Evolutionary conservation across 2,329 filamentous ascomycete genomes (phyloP).

Genomic region (Aspergillus melleus): DNA sequence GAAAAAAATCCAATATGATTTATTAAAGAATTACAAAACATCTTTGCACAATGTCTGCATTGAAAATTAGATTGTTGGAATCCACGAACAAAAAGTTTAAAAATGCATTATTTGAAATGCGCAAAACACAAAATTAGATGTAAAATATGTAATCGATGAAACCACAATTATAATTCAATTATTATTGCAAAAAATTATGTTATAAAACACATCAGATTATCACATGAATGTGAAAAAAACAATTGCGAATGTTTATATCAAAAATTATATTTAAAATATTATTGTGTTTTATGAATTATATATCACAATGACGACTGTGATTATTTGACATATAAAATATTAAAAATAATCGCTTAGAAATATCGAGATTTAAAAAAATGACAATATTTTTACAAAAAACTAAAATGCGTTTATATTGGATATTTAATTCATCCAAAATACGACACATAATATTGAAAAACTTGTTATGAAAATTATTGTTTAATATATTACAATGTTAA

Average conservation of each 20-base stretch:
- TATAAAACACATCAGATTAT: background rate
- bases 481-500: background rate
- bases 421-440: background rate
- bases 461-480: background rate
- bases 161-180: too few relatives aligned
- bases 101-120: too few relatives aligned
- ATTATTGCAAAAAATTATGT: too few relatives aligned
- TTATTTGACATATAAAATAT: too few relatives aligned
- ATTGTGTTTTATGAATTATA: background rate
- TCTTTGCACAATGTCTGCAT: background rate
- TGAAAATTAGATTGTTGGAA: background rate
- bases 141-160: too few relatives aligned
- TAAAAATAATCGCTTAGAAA: too few relatives aligned
- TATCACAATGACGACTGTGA: background rate
- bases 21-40: background rate
- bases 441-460: background rate
- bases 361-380: too few relatives aligned
- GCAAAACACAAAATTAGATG: too few relatives aligned
- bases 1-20: background rate
- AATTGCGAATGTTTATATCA: background rate
- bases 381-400: background rate
- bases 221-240: fast-evolving
- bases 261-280: background rate
- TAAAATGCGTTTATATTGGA: background rate
- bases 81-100: background rate